Evolutionary conservation across 768 basidiomycete species (phyloP), one percentile per base, ranked within the genome.

Genomic region (Xerocomellus amylosporus): DNA sequence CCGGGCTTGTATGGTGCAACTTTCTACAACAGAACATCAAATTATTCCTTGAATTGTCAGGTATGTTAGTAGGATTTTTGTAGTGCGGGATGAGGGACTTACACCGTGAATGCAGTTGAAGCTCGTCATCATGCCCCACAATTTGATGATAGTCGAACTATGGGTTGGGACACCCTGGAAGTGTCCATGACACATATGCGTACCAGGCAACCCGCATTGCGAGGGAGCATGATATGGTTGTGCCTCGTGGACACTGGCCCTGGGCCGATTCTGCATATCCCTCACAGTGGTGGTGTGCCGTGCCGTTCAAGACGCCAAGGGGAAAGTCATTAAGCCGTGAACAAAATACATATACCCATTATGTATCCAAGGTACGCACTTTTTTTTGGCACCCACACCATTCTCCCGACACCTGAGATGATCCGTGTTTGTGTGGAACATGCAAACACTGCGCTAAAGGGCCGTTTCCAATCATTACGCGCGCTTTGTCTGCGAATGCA

Each of bases 121-220:
- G 70, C 47, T 65, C 8, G 61, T 70, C 7, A 63, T 62, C 0
- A 58, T 69, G 24, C 49, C 41, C 2, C 65, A 66, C 2, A 67
- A 71, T 46, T 53, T 73, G 4, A 14, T 53, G 2, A 67, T 71
- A 6, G 58, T 71, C 9, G 61, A n/a, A 73, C 46, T 73, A 68
- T 38, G 56, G 58, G 10, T 45, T 68, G 8, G 69, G 70, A 2
- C 62, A 64, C 19, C 60, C 60, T 44, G 66, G 70, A 3, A 70
- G 68, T 30, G 51, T 60, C 0, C 71, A 72, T 50, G 64, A 47
- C n/a, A 17, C 34, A 69, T 40, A 42, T 34, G 38, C 22, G 20
- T 54, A 43, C 20, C 20, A 19, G 8, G 28, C 17, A 5, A 54
- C 39, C 4, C 19, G 12, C 2, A 53, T 33, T 37, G 40, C 39